Base-by-base conservation (phyloP, 768 basidiomycete species). In the Thelephora ganbajun region DNA sequence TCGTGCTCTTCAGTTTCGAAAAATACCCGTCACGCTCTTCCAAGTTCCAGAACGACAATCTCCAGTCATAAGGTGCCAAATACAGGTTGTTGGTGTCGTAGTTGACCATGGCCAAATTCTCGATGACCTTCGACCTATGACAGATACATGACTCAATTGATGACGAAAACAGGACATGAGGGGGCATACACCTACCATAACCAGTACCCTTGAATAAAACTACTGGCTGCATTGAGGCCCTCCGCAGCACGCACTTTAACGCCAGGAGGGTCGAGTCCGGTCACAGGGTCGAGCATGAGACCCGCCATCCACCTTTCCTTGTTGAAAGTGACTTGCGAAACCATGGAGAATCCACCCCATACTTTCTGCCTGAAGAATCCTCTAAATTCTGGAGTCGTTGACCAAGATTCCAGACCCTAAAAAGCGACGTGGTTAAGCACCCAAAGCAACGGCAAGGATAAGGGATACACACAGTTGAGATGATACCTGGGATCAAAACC, bases 401-500 rank as follows among this genome's bases (percentile, higher is more conserved):
- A 83, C 94, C 96, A 99, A 6, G 87, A 91, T 59, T 97, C 93
- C 50, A 97, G 66, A 4, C 85, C 82, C 77, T 87, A n/a, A 46
- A 13, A 6, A 35, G 7, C 20, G 13, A 43, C 35, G 19, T 23
- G 1, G 16, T 36, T 42, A 50, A 44, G 47, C 22, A 37, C 7
- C 33, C 7, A 13, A 23, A 16, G 30, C 30, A 6, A 35, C 33
- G 39, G 30, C 18, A 26, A 39, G 12, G 23, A 43, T n/a, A 42
- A 19, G 47, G 43, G 23, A 13, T 19, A 61, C 76, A 46, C 51
- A 84, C 86, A 1, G 91, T 93, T 1, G 88, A 91, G 34, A 93
- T 79, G 45, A 94, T 82, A 1, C 91, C 91, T 4, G 92, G 91
- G 20, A 93, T 74, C n/a, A 96, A 66, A 2, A 94, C 71, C 11